These are phyloP conservation scores for Mycena vitilis DNA, from an alignment of 768 basidiomycete genomes.

Conservation along the genomic window DNA sequence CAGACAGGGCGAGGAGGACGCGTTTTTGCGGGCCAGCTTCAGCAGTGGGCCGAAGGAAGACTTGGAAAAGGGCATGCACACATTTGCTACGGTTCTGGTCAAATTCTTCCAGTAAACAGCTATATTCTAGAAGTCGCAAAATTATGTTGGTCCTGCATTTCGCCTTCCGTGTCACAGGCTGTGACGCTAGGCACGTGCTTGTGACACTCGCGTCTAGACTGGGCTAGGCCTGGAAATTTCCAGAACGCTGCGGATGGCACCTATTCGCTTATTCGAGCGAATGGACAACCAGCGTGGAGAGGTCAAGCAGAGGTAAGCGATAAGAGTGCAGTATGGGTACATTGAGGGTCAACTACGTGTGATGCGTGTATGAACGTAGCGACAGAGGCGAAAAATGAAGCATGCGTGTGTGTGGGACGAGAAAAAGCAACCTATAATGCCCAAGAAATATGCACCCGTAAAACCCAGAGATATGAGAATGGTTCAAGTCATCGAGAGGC, in stretches of 20 bases:
- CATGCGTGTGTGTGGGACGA: not conserved
- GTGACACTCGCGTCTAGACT: slow-evolving; percentile 2
- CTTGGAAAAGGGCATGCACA: slow-evolving; percentile 29
- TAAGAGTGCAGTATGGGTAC: too few species aligned
- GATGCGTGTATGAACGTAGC: slow-evolving; percentile 23
- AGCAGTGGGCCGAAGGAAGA: slow-evolving; percentile 31
- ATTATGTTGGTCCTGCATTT: not conserved
- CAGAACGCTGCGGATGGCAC: not conserved
- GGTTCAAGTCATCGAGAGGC: not conserved
- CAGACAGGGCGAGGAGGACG: slow-evolving; percentile 28
- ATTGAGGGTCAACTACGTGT: slow-evolving; percentile 5
- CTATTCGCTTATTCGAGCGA: not conserved
- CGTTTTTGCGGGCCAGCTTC: slow-evolving; percentile 35
- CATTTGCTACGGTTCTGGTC: slow-evolving; percentile 26
- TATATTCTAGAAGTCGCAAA: not conserved
- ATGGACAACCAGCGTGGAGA: not conserved
- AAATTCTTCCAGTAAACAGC: slow-evolving; percentile 29
- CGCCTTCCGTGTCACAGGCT: too few species aligned
- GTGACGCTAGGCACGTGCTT: not conserved
- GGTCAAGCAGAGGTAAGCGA: too few species aligned
- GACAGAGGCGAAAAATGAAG: not conserved
- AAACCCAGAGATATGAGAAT: slow-evolving; percentile 19
- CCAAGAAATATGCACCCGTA: slow-evolving; percentile 12
- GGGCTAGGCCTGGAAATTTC: not conserved
- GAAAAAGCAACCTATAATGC: slow-evolving; percentile 15